These are phyloP conservation scores for Coemansia sp. DNA, from an alignment of 192 early-diverging fungal genomes.

Conservation along the genomic window DNA sequence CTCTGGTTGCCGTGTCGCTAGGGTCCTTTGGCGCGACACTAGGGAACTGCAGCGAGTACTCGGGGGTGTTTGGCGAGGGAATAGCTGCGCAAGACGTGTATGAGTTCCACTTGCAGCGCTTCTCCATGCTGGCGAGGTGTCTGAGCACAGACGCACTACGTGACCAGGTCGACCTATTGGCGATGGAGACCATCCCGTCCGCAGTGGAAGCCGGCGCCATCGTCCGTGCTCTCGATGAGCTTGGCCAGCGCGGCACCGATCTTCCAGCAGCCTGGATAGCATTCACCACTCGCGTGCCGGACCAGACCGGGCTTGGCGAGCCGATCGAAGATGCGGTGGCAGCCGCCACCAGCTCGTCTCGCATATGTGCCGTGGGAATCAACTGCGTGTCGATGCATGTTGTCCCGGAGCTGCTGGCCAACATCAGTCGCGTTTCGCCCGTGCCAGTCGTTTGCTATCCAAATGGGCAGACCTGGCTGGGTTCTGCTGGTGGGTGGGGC, in stretches of 20 bases:
- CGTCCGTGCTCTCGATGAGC: conserved; percentile 25
- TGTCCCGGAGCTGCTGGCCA: neutral
- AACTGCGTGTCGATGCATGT: conserved; percentile 55
- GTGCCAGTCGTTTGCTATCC: conserved; percentile 56
- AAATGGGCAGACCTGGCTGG: conserved; percentile 53
- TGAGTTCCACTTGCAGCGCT: conserved; percentile 53
- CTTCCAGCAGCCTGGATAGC: conserved; percentile 56
- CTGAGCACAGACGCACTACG: conserved; percentile 8
- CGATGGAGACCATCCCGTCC: conserved; percentile 69
- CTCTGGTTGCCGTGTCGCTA: conserved; percentile 55
- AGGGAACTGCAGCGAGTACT: conserved; percentile 61
- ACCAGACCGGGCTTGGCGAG: conserved; percentile 51
- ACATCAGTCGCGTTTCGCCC: neutral
- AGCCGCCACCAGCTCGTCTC: conserved; percentile 10
- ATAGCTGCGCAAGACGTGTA: conserved; percentile 35
- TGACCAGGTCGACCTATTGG: conserved; percentile 54
- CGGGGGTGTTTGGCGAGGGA: conserved; percentile 53
- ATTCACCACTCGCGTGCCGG: conserved; percentile 49
- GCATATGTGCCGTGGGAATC: conserved; percentile 56
- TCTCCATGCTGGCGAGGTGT: conserved; percentile 33
- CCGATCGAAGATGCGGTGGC: conserved; percentile 40
- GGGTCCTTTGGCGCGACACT: conserved; percentile 66
- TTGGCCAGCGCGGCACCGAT: neutral
- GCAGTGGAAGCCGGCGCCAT: conserved; percentile 55
- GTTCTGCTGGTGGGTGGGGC: conserved; percentile 24